Evolutionary conservation across 2,329 filamentous ascomycete species (phyloP).

Genomic region (Paecilomyces sp.): DNA sequence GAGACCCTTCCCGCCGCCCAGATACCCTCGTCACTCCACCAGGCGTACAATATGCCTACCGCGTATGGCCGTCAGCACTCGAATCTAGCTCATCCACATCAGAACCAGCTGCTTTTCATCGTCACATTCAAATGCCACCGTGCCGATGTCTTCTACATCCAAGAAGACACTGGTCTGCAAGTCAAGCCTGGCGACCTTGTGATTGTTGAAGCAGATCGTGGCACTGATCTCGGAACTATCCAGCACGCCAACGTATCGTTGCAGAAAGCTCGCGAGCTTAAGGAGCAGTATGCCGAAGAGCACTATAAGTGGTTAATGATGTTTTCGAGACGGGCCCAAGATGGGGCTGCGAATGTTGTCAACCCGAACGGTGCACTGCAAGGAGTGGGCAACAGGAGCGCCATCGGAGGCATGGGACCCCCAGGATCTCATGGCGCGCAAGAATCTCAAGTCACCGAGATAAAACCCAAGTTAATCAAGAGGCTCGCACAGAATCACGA

Average conservation of each 20-base stretch:
- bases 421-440: constrained; percentile 66
- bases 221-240: constrained; percentile 90
- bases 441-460: constrained; percentile 63
- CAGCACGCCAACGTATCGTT: constrained; percentile 81
- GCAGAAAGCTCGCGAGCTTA: constrained; percentile 78
- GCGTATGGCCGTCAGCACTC: constrained; percentile 32
- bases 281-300: constrained; percentile 87
- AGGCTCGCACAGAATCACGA: constrained; percentile 87
- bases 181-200: constrained; percentile 90
- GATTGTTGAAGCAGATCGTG: constrained; percentile 94
- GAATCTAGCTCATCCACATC: constrained; percentile 28
- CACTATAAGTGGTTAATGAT: constrained; percentile 99
- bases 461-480: constrained; percentile 96
- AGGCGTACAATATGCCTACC: constrained; percentile 31
- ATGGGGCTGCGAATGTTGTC: constrained; percentile 33
- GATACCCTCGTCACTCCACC: constrained; percentile 29
- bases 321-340: constrained; percentile 72
- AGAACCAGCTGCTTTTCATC: constrained; percentile 55
- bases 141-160: constrained; percentile 94
- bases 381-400: constrained; percentile 58
- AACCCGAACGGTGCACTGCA: constrained; percentile 52
- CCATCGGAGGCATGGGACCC: constrained; percentile 71
- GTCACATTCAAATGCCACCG: constrained; percentile 95
- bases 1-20: constrained; percentile 23
- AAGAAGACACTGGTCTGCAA: constrained; percentile 86